phyloP scores from a whole-genome alignment of 2,329 filamentous ascomycete genomes.

The Emergomyces pasteurianus region DNA sequence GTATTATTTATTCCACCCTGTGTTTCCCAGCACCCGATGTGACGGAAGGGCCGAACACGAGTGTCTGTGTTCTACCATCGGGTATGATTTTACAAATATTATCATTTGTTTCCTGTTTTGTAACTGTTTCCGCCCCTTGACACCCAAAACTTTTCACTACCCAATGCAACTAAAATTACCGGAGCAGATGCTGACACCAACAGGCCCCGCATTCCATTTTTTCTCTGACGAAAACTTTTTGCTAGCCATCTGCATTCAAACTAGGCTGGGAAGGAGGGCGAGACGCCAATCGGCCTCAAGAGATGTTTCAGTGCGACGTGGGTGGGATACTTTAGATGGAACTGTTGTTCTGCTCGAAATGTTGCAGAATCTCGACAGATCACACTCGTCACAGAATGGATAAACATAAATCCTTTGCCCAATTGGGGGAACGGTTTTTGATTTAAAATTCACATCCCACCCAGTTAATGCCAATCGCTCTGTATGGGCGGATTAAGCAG shows the following conservation, averaged over 20 bases:
- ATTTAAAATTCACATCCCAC: neutral
- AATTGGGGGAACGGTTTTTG: neutral
- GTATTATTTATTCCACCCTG: neutral
- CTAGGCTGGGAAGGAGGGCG: neutral
- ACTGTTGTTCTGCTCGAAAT: neutral
- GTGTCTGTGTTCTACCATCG: neutral
- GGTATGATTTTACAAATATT: neutral
- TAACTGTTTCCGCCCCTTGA: neutral
- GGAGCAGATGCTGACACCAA: neutral
- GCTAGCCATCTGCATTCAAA: neutral
- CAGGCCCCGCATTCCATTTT: neutral
- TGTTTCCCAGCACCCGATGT: neutral
- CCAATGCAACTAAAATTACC: neutral
- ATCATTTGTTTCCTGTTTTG: neutral
- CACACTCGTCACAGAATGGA: neutral
- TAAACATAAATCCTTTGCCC: neutral
- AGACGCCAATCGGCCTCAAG: neutral
- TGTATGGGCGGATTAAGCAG: neutral
- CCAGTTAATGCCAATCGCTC: neutral
- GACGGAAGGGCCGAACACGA: neutral
- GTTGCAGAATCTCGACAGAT: neutral
- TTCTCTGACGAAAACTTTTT: neutral
- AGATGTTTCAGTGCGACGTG: neutral
- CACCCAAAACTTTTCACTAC: neutral
- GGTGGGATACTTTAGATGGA: neutral